phyloP scores from a whole-genome alignment of 2,329 filamentous ascomycete genomes.

The Sclerotinia trifoliorum region DNA sequence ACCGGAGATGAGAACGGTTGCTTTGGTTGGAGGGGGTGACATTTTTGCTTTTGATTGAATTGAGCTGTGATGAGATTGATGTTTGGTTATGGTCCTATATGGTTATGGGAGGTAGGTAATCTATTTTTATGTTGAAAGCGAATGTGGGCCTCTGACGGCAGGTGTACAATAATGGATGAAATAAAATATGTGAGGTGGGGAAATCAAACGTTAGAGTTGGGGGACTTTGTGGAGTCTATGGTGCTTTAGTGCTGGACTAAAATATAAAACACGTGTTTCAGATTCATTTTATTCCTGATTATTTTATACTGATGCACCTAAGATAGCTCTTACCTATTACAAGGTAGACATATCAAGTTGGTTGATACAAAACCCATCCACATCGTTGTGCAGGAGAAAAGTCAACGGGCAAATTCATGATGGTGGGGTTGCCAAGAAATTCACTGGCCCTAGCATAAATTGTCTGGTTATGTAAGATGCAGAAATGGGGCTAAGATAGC shows the following conservation, averaged over 20 bases:
- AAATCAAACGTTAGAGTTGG: background rate
- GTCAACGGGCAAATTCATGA: background rate
- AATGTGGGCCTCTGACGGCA: background rate
- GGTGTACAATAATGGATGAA: background rate
- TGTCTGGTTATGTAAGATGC: background rate
- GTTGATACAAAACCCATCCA: background rate
- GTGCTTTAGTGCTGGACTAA: slow-evolving; percentile 8
- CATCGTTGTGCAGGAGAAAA: background rate
- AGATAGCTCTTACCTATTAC: background rate
- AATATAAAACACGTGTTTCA: background rate
- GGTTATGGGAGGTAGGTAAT: background rate
- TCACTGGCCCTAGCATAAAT: background rate
- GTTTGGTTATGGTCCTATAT: background rate
- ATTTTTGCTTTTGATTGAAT: background rate
- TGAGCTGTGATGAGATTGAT: background rate
- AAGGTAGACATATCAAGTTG: too few species aligned
- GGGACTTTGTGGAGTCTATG: slow-evolving; percentile 5
- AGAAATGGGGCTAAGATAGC: slow-evolving; percentile 1
- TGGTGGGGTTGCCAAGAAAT: background rate
- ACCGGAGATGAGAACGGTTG: slow-evolving; percentile 64
- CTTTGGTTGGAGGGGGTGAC: slow-evolving; percentile 36
- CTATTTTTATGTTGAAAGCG: background rate
- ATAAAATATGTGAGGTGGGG: slow-evolving; percentile 12
- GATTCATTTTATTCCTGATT: background rate
- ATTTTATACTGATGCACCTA: background rate